Percentiles rank a stretch among this genome's conserved stretches.
phyloP scores from a whole-genome alignment of 106 monocot genomes.

The Dactylorhiza incarnata region DNA sequence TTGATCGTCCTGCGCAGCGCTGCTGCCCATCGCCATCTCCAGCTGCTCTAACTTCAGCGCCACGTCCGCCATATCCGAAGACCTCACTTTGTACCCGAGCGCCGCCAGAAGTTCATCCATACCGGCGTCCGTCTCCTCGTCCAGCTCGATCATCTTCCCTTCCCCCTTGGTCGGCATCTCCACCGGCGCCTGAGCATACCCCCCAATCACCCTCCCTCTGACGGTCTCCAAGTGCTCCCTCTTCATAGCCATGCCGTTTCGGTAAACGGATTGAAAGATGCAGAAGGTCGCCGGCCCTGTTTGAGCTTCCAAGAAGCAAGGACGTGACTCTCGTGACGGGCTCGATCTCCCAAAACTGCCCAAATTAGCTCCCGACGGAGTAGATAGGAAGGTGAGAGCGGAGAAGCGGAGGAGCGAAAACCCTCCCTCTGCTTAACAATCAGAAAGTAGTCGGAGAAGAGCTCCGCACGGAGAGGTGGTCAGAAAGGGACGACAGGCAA shows the following conservation, averaged over 20 bases:
- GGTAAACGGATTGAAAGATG: background rate
- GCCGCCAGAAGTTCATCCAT: constrained; percentile 60
- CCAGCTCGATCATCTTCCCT: constrained; percentile 9
- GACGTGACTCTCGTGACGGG: background rate
- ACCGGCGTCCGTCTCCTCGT: constrained; percentile 33
- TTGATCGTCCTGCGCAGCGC: constrained; percentile 27
- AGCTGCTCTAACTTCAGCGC: constrained; percentile 90
- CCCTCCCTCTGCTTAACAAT: background rate
- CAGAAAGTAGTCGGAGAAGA: background rate
- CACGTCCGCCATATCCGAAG: constrained; percentile 85
- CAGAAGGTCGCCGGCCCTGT: background rate
- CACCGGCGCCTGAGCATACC: background rate
- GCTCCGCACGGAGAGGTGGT: background rate
- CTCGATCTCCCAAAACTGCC: background rate
- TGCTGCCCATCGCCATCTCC: constrained; percentile 66
- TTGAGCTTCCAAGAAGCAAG: background rate
- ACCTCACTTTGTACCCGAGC: constrained; percentile 72
- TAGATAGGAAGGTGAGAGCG: background rate
- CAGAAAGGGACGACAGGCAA: background rate
- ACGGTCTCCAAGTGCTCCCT: constrained; percentile 22
- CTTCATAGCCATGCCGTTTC: constrained; percentile 18
- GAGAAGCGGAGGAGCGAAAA: background rate
- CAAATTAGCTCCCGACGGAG: constrained; percentile 1
- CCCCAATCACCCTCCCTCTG: background rate
- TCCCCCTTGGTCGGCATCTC: background rate